Evolutionary conservation across 2,329 filamentous ascomycete species (phyloP).

Genomic region (Apiospora arundinis): DNA sequence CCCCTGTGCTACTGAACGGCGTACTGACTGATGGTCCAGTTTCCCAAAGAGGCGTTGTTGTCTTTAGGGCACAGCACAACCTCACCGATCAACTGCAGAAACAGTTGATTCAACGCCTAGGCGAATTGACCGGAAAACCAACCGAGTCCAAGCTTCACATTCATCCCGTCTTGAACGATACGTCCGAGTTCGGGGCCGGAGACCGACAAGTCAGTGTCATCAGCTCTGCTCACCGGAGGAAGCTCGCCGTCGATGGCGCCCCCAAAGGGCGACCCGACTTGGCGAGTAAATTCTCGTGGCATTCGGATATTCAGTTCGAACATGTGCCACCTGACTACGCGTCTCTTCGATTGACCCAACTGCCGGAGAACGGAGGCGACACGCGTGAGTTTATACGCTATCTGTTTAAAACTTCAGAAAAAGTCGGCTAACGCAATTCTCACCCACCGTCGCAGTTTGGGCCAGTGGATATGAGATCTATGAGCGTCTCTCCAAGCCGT

Average conservation of each 20-base stretch:
- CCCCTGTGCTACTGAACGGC: neutral
- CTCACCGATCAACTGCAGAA: neutral
- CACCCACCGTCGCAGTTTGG: constrained; percentile 48
- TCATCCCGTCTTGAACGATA: no score
- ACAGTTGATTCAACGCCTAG: no score
- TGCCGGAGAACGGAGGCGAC: constrained; percentile 38
- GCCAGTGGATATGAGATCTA: constrained; percentile 67
- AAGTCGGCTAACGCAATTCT: no score
- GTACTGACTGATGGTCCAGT: neutral
- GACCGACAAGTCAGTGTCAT: no score
- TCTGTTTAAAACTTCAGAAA: no score
- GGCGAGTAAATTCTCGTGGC: neutral
- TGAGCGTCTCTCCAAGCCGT: constrained; percentile 57
- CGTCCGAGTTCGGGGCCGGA: no score
- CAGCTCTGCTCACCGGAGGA: no score
- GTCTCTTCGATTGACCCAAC: neutral
- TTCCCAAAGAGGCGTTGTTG: neutral
- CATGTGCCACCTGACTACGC: neutral
- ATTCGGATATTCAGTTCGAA: neutral
- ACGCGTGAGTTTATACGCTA: constrained; percentile 42
- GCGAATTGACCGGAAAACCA: no score
- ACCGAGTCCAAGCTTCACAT: no score
- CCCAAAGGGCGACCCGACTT: no score
- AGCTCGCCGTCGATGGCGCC: no score
- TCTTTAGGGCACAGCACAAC: neutral